phyloP scores from a whole-genome alignment of 2,329 filamentous ascomycete species.

The Hymenoscyphus repandus region DNA sequence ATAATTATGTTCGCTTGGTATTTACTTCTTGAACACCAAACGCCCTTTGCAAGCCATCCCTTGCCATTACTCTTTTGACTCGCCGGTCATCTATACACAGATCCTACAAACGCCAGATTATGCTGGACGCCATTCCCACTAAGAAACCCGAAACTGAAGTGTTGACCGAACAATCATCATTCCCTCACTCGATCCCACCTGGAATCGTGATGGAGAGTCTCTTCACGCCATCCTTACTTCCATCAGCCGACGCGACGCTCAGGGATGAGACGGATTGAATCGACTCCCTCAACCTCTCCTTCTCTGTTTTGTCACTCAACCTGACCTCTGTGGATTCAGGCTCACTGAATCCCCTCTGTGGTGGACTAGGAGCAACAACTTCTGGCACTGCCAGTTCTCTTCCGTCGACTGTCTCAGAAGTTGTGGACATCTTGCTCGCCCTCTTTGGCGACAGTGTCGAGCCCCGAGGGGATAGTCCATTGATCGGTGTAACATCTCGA shows the following conservation, averaged over 20 bases:
- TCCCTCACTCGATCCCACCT: slow-evolving; percentile 21
- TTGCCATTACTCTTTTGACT: slow-evolving; percentile 2
- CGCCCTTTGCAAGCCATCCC: slow-evolving; percentile 10
- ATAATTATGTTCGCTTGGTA: slow-evolving; percentile 20
- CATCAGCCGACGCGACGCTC: slow-evolving; percentile 16
- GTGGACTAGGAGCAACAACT: slow-evolving; percentile 10
- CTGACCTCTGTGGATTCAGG: neutral
- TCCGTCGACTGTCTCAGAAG: slow-evolving; percentile 12
- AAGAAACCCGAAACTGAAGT: neutral
- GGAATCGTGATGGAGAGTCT: slow-evolving; percentile 36
- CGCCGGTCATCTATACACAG: slow-evolving; percentile 11
- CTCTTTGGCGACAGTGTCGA: slow-evolving; percentile 5
- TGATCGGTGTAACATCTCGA: slow-evolving; percentile 26
- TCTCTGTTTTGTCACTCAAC: slow-evolving; percentile 7
- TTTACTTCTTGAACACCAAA: slow-evolving; percentile 8
- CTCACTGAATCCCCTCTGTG: neutral
- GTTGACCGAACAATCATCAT: neutral
- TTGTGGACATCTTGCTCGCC: slow-evolving; percentile 8
- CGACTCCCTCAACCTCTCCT: slow-evolving; percentile 16
- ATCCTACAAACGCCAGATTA: slow-evolving; percentile 4
- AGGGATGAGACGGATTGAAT: slow-evolving; percentile 21
- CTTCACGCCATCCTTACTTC: slow-evolving; percentile 27
- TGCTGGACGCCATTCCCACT: neutral
- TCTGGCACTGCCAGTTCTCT: slow-evolving; percentile 14
- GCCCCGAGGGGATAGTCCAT: slow-evolving; percentile 10